A percentile compares a stretch with the other conserved stretches of the same genome.
Conservation (phyloP, 176 grass and related monocot genomes). For the Zoysia japonica region DNA sequence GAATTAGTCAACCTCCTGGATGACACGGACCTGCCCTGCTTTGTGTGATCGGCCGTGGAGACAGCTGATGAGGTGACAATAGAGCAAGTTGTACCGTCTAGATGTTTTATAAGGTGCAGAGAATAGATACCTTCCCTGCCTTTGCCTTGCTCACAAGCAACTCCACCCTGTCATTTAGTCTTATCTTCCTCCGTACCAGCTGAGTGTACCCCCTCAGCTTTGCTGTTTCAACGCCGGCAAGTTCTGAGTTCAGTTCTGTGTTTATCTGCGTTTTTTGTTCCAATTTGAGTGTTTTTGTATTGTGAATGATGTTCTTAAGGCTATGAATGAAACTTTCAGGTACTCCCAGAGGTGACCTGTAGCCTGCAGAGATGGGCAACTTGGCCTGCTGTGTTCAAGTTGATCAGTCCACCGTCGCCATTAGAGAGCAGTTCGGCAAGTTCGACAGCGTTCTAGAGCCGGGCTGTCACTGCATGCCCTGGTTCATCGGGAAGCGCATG, state of each 20-base stretch:
- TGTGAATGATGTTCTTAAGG: neutral
- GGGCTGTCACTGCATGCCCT: conserved; percentile 66
- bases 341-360: conserved; percentile 11
- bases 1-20: conserved; percentile 12
- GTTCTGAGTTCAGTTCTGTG: neutral
- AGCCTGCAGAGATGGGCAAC: conserved; percentile 58
- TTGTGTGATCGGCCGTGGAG: conserved; percentile 3
- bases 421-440: conserved; percentile 66
- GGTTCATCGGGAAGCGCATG: conserved; percentile 43
- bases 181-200: conserved; percentile 24
- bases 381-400: conserved; percentile 67
- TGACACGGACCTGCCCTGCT: neutral
- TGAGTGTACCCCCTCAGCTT: neutral
- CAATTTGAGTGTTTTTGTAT: neutral
- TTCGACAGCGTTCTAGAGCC: conserved; percentile 63
- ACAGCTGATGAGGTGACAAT: neutral
- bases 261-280: neutral
- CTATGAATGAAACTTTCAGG: conserved; percentile 31
- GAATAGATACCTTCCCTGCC: conserved; percentile 17
- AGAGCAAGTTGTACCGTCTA: neutral
- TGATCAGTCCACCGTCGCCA: conserved; percentile 59
- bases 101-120: conserved; percentile 6
- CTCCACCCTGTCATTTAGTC: conserved; percentile 23
- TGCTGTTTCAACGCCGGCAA: neutral
- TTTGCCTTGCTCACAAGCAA: neutral